These are phyloP conservation scores for Coemansia sp. DNA, from an alignment of 192 early-diverging fungal genomes.

Conservation along the genomic window DNA sequence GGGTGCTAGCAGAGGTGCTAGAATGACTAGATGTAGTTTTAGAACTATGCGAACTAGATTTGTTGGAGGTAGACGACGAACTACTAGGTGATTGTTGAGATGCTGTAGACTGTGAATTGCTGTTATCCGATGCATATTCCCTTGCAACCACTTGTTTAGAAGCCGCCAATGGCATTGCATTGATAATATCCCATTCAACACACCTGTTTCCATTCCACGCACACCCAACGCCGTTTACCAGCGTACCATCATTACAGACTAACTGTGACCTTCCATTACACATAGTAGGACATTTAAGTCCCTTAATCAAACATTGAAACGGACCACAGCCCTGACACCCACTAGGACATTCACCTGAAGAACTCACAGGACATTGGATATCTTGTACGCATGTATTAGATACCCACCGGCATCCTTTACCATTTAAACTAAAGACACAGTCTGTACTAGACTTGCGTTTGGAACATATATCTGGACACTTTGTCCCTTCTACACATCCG, in stretches of 20 bases:
- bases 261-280: background rate
- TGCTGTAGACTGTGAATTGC: too few species aligned
- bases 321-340: conserved; percentile 7
- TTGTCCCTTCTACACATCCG: background rate
- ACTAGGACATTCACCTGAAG: background rate
- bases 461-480: background rate
- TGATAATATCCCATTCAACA: conserved; percentile 2
- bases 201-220: background rate
- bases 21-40: too few species aligned
- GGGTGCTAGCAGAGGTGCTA: too few species aligned
- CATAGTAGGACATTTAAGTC: background rate
- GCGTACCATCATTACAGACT: background rate
- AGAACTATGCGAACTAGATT: too few species aligned
- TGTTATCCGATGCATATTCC: background rate
- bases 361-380: conserved; percentile 1
- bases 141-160: background rate
- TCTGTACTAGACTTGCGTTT: background rate
- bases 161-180: background rate
- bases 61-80: too few species aligned
- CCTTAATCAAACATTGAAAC: conserved; percentile 2
- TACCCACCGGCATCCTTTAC: conserved; percentile 5
- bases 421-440: conserved; percentile 1
- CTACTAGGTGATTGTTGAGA: too few species aligned
- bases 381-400: background rate
- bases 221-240: conserved; percentile 4